Percentiles rank a stretch among this genome's conserved stretches.
Conservation (phyloP, 148 eudicot species). For the Drosera capensis region DNA sequence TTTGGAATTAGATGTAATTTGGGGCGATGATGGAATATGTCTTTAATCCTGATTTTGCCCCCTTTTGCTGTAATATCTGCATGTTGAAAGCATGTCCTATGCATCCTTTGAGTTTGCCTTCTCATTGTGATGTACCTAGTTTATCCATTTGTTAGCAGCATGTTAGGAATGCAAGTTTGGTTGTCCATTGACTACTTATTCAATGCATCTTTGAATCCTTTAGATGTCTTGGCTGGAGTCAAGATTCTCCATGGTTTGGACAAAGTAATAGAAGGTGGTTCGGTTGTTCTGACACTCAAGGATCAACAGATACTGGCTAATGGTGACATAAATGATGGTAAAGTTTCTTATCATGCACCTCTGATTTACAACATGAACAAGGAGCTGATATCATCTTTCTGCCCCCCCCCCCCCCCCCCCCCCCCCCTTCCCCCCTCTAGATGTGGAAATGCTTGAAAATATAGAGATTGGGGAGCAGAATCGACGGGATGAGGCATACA, state of each 20-base stretch:
- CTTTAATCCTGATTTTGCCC: too few species aligned
- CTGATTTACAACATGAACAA: neutral
- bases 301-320: slow-evolving; percentile 90
- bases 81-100: too few species aligned
- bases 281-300: slow-evolving; percentile 92
- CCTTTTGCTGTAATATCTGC: too few species aligned
- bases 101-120: too few species aligned
- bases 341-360: neutral
- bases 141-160: neutral
- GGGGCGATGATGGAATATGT: too few species aligned
- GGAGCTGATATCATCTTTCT: neutral
- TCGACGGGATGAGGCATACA: slow-evolving; percentile 80
- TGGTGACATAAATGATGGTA: slow-evolving; percentile 85
- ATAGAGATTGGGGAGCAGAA: slow-evolving; percentile 97
- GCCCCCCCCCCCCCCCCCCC: too few species aligned
- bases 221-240: slow-evolving; percentile 66
- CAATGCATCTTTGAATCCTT: too few species aligned
- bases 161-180: neutral
- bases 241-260: slow-evolving; percentile 96
- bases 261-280: slow-evolving; percentile 93
- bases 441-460: slow-evolving; percentile 91
- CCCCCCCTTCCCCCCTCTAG: too few species aligned
- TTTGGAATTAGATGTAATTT: too few species aligned
- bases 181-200: neutral
- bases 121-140: too few species aligned